Evolutionary conservation across 139 green algal species (phyloP).

Genomic region (Haematococcus sp.): DNA sequence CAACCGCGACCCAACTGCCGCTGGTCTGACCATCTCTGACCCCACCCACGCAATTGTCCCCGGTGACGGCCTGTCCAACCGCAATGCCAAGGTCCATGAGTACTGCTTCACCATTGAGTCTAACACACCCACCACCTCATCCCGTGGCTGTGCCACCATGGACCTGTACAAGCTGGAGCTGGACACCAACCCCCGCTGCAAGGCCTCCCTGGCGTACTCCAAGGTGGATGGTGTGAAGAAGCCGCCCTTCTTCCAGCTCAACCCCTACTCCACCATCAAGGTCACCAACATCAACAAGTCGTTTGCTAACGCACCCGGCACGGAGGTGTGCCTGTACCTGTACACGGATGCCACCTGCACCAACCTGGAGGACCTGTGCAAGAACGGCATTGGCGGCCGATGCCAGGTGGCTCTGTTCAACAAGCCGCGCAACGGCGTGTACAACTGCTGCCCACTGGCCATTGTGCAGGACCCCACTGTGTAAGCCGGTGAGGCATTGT

Average conservation of each 20-base stretch:
- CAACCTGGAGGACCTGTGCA: slow-evolving; percentile 16
- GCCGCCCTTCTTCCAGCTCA: slow-evolving; percentile 22
- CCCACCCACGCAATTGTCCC: neutral
- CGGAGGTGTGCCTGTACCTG: slow-evolving; percentile 25
- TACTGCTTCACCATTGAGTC: slow-evolving; percentile 17
- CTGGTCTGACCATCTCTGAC: slow-evolving; percentile 12
- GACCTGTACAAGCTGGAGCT: slow-evolving; percentile 41
- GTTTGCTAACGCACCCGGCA: neutral
- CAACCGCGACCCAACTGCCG: neutral
- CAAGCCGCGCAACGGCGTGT: slow-evolving; percentile 8
- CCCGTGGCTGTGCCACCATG: slow-evolving; percentile 15
- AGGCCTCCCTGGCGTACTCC: slow-evolving; percentile 25
- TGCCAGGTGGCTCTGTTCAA: slow-evolving; percentile 30
- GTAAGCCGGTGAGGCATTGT: no score
- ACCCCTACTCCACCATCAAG: slow-evolving; percentile 26
- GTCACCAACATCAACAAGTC: slow-evolving; percentile 29
- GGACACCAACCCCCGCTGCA: slow-evolving; percentile 17
- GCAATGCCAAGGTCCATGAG: neutral
- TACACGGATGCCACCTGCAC: neutral
- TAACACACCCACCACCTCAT: no score
- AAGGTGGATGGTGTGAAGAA: slow-evolving; percentile 15
- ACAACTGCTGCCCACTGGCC: slow-evolving; percentile 33
- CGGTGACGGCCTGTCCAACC: slow-evolving; percentile 2
- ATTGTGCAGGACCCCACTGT: neutral
- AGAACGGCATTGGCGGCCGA: slow-evolving; percentile 1